Base-by-base conservation (phyloP, 257 asterid genomes). In the Catharanthus roseus region DNA sequence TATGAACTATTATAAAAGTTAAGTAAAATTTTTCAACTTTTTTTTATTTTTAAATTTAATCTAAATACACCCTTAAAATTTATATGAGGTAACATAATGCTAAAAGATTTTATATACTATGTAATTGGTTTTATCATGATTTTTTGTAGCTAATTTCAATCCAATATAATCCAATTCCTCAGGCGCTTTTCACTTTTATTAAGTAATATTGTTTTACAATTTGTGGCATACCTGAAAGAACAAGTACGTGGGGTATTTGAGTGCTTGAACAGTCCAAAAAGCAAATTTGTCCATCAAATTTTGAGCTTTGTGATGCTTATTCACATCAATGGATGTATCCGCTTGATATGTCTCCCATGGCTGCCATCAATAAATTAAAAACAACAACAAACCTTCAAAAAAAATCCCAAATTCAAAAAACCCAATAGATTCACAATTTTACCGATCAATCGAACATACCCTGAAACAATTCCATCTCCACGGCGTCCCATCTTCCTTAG, bases 261-360 rank as follows among this genome's bases (percentile, higher is more conserved):
- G 85, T 60, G 71, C 47, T 74, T 88, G 86, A 2, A 88, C 95
- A 29, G 79, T 83, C 80, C 80, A 69, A 68, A 78, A 88, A 33
- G 95, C 95, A 53, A 86, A 76, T 50, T 85, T 88, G 73, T 88
- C 95, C 83, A 82, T 80, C 51, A 82, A 69, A 1, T 76, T 86
- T 15, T 58, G 68, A 4, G 84, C 71, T 69, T 68, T 73, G 45
- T 88, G 92, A 76, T 88, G 95, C 74, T 88, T 88, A 73, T 39
- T 86, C 72, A 88, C 85, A 75, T 88, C 95, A 47, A 88, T 86
- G n/a, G 83, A 78, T n/a, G 83, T 83, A 76, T 88, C 89, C 26
- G 95, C 86, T 60, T 75, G 83, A 75, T 86, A 88, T 2, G 95
- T 86, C 82, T 88, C 95, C 95, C 90, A 88, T 75, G 95, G 95